Evolutionary conservation across 2,329 filamentous ascomycete genomes (phyloP), one percentile per base, ranked within the genome.

Genomic region (Aspergillus terreus): DNA sequence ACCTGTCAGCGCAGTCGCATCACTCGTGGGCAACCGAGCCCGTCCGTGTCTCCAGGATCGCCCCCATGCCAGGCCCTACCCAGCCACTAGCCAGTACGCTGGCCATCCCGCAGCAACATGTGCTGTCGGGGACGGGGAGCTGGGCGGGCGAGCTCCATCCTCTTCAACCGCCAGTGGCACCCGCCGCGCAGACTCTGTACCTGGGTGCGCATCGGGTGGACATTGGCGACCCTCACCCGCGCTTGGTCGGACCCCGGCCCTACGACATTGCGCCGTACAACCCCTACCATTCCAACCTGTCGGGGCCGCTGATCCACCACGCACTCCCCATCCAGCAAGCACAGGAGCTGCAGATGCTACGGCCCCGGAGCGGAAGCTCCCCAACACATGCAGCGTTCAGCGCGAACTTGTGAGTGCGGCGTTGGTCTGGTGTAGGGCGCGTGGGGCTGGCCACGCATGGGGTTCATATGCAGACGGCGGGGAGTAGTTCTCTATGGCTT

Each of bases 11-110:
- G 2, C 61, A 67, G 41, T 73, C 71, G 6, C 60, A 65, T 17
- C 62, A 66, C 15, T 73, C 70, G 4, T 66, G 68, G 64, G 61
- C 64, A 12, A 72, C 71, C 6, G 71, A 73, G 12, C 70, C 71
- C 9, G 54, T 62, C 9, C 60, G 59, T 12, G 64, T 63, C 30
- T 60, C 63, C 4, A 56, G 57, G 10, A 59, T 67, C 57, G 61
- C 66, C 6, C 63, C 59, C 6, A 41, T 55, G 6, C 54, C 62
- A 5, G 49, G 49, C 25, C 59, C 56, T 17, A 51, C 59, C 14
- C 57, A 61, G 7, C 35, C 57, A 3, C 23, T 51, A 2, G 50
- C 46, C 27, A 52, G 42, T 21, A 23, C 54, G 6, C 40, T 56
- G 4, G 52, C 55, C 25, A 51, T 50, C n/a, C 51, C 55, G 6